Percentiles rank a stretch among this genome's conserved stretches.
These are phyloP conservation scores for Breviolum minutum DNA, from an alignment of 73 alveolate species.

Conservation along the genomic window DNA sequence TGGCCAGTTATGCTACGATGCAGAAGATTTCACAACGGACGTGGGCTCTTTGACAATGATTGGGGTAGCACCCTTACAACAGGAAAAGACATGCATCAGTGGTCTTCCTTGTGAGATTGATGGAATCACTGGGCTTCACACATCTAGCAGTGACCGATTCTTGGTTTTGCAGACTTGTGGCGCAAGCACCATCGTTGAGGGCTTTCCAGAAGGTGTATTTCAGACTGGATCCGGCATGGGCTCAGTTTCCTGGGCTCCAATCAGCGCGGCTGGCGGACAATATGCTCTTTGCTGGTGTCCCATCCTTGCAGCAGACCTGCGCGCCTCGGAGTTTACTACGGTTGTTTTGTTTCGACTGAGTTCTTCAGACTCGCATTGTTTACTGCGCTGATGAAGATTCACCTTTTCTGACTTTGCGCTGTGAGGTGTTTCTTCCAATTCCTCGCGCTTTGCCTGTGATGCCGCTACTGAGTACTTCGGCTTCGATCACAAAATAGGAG, in stretches of 20 bases:
- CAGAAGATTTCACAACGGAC: not conserved
- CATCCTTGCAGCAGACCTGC: not conserved
- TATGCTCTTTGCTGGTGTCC: conserved; percentile 35
- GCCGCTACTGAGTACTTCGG: conserved; percentile 16
- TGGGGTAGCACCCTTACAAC: conserved; percentile 44
- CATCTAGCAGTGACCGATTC: not conserved
- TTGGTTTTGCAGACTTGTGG: conserved; percentile 41
- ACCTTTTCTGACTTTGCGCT: not conserved
- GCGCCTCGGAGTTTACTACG: not conserved
- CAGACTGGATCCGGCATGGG: not conserved
- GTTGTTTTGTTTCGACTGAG: too few species aligned
- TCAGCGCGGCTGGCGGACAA: conserved; percentile 35
- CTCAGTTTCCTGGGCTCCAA: not conserved
- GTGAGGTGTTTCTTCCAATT: not conserved
- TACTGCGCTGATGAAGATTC: not conserved
- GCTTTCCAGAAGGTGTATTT: not conserved
- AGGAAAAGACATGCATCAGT: conserved; percentile 46
- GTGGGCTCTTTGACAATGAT: not conserved
- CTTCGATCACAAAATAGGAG: too few species aligned
- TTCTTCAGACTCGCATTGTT: not conserved
- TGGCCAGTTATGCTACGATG: not conserved
- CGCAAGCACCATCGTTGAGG: not conserved
- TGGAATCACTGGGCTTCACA: not conserved
- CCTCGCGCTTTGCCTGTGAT: not conserved
- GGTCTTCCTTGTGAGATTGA: conserved; percentile 55